phyloP scores from a whole-genome alignment of 2,329 filamentous ascomycete genomes.

The Drechmeria coniospora region DNA sequence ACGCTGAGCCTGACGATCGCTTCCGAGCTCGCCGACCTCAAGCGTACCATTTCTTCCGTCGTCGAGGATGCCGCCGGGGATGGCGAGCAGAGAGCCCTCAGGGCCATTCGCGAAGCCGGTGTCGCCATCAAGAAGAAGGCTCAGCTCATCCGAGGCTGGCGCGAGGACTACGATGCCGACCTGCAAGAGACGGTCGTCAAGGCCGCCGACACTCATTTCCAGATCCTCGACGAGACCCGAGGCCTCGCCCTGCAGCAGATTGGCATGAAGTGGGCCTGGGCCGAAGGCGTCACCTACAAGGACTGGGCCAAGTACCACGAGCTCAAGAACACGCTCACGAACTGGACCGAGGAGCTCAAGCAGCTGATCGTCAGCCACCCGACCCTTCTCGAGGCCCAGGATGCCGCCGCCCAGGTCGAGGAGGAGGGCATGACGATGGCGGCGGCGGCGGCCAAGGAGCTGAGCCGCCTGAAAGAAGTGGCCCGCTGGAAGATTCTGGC shows the following conservation, averaged over 20 bases:
- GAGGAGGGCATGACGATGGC: constrained; percentile 68
- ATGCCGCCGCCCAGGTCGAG: constrained; percentile 54
- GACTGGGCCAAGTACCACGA: constrained; percentile 94
- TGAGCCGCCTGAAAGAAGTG: constrained; percentile 68
- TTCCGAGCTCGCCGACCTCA: constrained; percentile 48
- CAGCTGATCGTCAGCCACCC: constrained; percentile 60
- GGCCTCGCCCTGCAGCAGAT: constrained; percentile 81
- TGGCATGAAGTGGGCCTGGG: constrained; percentile 90
- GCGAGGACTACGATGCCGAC: constrained; percentile 53
- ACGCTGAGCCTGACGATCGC: constrained; percentile 54
- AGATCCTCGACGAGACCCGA: constrained; percentile 68
- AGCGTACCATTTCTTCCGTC: constrained; percentile 49
- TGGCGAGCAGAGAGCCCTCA: constrained; percentile 26
- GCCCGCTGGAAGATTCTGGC: constrained; percentile 70
- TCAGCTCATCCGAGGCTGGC: constrained; percentile 64
- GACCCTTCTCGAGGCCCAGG: constrained; percentile 51
- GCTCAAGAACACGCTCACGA: constrained; percentile 64
- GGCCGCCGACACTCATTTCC: constrained; percentile 65
- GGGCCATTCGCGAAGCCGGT: constrained; percentile 49
- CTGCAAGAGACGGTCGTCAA: constrained; percentile 52
- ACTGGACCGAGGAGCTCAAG: constrained; percentile 74
- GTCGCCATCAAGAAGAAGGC: constrained; percentile 62
- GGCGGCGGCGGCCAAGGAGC: constrained; percentile 62
- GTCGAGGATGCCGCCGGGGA: constrained; percentile 29
- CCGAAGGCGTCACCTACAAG: constrained; percentile 88